A percentile compares a stretch with the other conserved stretches of the same genome.
phyloP scores from a whole-genome alignment of 805 yeast species.

The Schwanniomyces polymorphus region DNA sequence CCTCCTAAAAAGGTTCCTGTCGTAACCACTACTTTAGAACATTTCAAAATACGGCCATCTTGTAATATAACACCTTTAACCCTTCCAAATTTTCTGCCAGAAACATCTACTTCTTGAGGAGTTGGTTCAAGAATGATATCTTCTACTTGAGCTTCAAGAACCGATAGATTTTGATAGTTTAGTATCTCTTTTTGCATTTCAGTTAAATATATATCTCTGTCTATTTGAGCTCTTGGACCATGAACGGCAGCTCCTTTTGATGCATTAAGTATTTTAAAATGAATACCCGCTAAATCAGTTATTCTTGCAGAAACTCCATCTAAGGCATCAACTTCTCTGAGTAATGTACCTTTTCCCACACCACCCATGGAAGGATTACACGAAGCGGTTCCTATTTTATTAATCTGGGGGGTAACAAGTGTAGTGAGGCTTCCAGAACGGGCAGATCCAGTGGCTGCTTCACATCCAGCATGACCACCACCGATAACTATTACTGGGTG shows the following conservation, averaged over 20 bases:
- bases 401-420: conserved; percentile 71
- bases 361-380: conserved; percentile 99
- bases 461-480: conserved; percentile 99
- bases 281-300: conserved; percentile 93
- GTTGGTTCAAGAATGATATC: conserved; percentile 68
- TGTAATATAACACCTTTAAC: conserved; percentile 74
- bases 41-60: conserved; percentile 59
- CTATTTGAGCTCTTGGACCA: conserved; percentile 98
- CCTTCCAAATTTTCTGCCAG: conserved; percentile 43
- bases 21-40: conserved; percentile 77
- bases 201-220: conserved; percentile 69
- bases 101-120: conserved; percentile 18
- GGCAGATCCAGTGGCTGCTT: conserved; percentile 93
- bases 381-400: conserved; percentile 88
- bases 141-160: conserved; percentile 76
- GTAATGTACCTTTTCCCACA: conserved; percentile 91
- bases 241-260: conserved; percentile 96
- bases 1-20: conserved; percentile 96
- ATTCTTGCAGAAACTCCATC: conserved; percentile 88
- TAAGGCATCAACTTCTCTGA: conserved; percentile 92
- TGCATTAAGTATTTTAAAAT: conserved; percentile 80
- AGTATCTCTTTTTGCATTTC: conserved; percentile 76
- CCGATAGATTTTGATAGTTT: conserved; percentile 54
- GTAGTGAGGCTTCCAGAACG: conserved; percentile 72
- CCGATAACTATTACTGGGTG: conserved; percentile 87